These are phyloP conservation scores for Curvularia eragrostidis DNA, from an alignment of 2,329 filamentous ascomycete genomes.

Conservation along the genomic window DNA sequence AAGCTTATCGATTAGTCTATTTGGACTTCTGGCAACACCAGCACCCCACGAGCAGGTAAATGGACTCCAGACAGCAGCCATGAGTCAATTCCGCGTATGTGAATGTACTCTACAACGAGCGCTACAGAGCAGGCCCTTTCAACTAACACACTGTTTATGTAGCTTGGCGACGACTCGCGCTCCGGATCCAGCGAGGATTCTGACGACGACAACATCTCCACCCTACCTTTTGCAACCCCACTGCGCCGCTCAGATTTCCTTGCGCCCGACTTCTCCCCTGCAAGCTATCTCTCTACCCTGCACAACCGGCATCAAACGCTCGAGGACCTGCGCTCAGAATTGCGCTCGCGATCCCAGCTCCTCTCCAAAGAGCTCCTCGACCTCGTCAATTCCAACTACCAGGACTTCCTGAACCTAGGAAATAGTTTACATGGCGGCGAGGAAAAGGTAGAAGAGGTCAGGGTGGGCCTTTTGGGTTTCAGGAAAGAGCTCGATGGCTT, in stretches of 20 bases:
- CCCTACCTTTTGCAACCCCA: constrained; percentile 86
- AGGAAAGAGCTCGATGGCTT: constrained; percentile 80
- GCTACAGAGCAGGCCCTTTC: no score
- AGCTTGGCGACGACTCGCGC: constrained; percentile 24
- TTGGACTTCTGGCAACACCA: constrained; percentile 17
- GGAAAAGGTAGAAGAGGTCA: constrained; percentile 87
- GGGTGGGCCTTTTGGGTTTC: constrained; percentile 86
- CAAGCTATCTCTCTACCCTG: constrained; percentile 81
- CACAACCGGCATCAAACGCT: constrained; percentile 92
- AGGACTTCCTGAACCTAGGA: constrained; percentile 85
- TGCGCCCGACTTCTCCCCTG: constrained; percentile 74
- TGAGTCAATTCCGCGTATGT: constrained; percentile 59
- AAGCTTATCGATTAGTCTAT: constrained; percentile 34
- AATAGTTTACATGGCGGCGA: constrained; percentile 84
- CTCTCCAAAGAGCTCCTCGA: constrained; percentile 89
- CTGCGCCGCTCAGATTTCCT: constrained; percentile 86
- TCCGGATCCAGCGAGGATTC: constrained; percentile 34
- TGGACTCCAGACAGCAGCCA: constrained; percentile 34
- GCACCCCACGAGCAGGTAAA: constrained; percentile 3
- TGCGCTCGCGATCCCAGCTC: constrained; percentile 78
- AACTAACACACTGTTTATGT: constrained; percentile 1
- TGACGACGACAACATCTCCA: constrained; percentile 64
- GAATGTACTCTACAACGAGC: not conserved
- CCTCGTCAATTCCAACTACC: constrained; percentile 94
- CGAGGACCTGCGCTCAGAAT: constrained; percentile 86